A percentile compares a stretch with the other conserved stretches of the same genome.
Evolutionary conservation across 345 rosid species (phyloP).

Genomic region (Sapria himalayana): DNA sequence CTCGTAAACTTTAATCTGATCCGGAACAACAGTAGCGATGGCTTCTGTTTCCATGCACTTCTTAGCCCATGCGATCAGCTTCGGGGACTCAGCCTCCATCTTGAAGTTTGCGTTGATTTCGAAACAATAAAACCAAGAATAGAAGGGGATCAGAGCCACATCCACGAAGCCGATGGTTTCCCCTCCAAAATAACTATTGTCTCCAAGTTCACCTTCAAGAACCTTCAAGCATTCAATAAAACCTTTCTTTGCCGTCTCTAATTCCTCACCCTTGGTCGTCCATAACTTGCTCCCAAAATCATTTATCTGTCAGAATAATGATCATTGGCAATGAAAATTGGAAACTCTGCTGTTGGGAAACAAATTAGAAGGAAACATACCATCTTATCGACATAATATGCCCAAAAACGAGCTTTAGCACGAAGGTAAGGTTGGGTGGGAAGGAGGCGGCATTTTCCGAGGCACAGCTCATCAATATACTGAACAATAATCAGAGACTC

Average conservation of each 20-base stretch:
- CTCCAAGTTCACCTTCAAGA: constrained; percentile 13
- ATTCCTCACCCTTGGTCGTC: constrained; percentile 9
- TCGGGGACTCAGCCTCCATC: constrained; percentile 11
- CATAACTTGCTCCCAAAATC: constrained; percentile 5
- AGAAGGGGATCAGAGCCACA: constrained; percentile 9
- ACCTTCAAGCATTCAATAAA: constrained; percentile 9
- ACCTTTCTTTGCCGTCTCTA: constrained; percentile 11
- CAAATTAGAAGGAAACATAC: background rate
- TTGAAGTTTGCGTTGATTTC: constrained; percentile 8
- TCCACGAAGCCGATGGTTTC: constrained; percentile 9
- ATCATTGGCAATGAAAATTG: background rate
- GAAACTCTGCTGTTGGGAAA: background rate
- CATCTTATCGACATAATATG: constrained; percentile 11
- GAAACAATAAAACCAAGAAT: constrained; percentile 9
- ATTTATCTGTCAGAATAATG: constrained; percentile 2
- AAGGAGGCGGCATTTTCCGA: constrained; percentile 5
- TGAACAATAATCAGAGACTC: constrained; percentile 10
- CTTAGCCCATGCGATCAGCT: constrained; percentile 8
- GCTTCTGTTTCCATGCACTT: constrained; percentile 8
- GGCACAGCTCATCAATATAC: constrained; percentile 13
- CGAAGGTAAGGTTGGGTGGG: constrained; percentile 11
- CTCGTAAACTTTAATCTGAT: constrained; percentile 1
- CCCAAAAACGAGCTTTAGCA: constrained; percentile 16
- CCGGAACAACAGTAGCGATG: constrained; percentile 5
- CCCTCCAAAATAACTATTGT: constrained; percentile 12